Base-by-base conservation (phyloP, 805 yeast genomes). In the Candida dendrica region DNA sequence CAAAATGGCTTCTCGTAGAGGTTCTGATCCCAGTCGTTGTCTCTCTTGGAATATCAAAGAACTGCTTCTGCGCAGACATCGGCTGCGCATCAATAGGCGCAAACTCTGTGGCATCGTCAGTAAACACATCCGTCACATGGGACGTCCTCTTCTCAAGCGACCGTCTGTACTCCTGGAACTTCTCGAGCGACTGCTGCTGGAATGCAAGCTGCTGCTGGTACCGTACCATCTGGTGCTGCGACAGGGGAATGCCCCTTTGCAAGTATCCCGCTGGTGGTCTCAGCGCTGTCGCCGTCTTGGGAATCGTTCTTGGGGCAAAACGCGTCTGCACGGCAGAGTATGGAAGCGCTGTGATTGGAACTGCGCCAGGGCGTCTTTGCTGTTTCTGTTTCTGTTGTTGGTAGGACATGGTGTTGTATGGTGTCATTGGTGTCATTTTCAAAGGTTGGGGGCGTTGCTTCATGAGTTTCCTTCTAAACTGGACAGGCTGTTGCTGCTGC, bases 1-100 rank as follows among this genome's bases (percentile, higher is more conserved):
- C 13, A 15, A 41, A 34, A 29, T 42, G 13, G 17, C 27, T 17
- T 11, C 13, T 13, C n/a, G 27, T 20, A 14, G 37, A 34, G 2
- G 41, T 32, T 19, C 22, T 20, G 16, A 34, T 17, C 9, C 27
- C 13, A 14, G 29, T 19, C 10, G 37, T 34, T 4, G 37, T 30
- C 15, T 46, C 43, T 34, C 43, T 34, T 11, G 49, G 52, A n/a
- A 55, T 26, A 31, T 55, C 57, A 45, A 72, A 72, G 40, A 55
- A 61, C 39, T 64, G 71, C 18, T 64, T 55, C 50, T 74, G 77
- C 0, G 79, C 72, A 34, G 73, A 66, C 9, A 74, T 57, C 4
- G 80, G 79, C 50, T 75, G 80, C 14, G 77, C 70, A 20, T 60
- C 59, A 34, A 71, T 50, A 10, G 79, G 80, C 0, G 79, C 79